A percentile compares a stretch with the other conserved stretches of the same genome.
Conservation (phyloP, 2,329 filamentous ascomycete genomes). For the Pseudogymnoascus sp. region DNA sequence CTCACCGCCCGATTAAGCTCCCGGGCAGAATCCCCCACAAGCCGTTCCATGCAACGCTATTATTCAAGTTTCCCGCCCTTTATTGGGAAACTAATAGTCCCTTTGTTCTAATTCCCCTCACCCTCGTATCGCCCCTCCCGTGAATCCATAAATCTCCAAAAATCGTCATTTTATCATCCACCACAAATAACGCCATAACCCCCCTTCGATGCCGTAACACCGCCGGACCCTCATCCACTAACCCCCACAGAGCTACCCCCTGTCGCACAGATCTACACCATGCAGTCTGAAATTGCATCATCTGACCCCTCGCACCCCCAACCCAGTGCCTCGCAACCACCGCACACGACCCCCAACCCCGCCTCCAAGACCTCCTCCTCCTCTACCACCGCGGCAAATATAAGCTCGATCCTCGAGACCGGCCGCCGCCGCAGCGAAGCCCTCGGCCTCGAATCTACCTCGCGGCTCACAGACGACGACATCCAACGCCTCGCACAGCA, state of each 20-base stretch:
- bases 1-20: not conserved
- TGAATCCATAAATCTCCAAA: not conserved
- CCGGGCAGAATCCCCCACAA: not conserved
- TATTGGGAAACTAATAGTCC: not conserved
- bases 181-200: not conserved
- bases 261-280: not conserved
- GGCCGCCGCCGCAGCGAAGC: constrained; percentile 1
- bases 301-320: not conserved
- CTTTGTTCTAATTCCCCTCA: not conserved
- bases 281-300: not conserved
- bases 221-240: not conserved
- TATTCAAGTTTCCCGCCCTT: not conserved
- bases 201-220: not conserved
- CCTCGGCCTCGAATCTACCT: not conserved
- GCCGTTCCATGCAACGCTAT: not conserved
- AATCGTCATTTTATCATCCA: not conserved
- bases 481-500: not conserved
- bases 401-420: constrained; percentile 3
- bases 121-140: not conserved
- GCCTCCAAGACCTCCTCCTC: not conserved
- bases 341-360: not conserved
- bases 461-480: not conserved
- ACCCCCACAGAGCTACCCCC: not conserved
- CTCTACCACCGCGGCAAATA: not conserved
- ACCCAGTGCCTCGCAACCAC: not conserved